phyloP scores from a whole-genome alignment of 441 rosid genomes.

The Brassica hybrid region DNA sequence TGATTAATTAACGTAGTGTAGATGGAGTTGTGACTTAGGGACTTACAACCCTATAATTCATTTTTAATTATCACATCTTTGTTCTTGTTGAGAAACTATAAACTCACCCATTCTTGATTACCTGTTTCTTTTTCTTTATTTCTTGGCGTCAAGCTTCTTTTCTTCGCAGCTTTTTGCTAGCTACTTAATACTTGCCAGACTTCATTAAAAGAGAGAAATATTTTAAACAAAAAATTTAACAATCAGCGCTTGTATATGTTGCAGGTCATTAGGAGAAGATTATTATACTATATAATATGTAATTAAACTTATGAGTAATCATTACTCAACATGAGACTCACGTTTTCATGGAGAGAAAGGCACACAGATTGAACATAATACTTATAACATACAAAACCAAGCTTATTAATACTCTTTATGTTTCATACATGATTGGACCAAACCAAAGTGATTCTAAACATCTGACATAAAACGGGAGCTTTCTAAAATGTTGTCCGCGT shows the following conservation, averaged over 20 bases:
- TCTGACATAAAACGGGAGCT: not conserved
- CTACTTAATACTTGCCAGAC: not conserved
- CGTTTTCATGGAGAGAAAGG: conserved; percentile 23
- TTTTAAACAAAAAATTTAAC: not conserved
- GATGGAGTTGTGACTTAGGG: not conserved
- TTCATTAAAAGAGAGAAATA: not conserved
- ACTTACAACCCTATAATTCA: not conserved
- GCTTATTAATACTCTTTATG: too few species aligned
- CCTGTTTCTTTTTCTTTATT: not conserved
- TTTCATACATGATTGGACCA: not conserved
- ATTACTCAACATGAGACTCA: conserved; percentile 6
- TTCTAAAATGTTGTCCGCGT: conserved; percentile 6
- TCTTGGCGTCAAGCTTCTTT: not conserved
- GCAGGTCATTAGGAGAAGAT: not conserved
- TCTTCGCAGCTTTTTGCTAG: not conserved
- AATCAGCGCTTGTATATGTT: not conserved
- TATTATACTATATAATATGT: not conserved
- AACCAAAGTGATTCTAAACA: not conserved
- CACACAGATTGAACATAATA: too few species aligned
- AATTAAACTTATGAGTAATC: not conserved
- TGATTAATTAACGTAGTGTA: not conserved
- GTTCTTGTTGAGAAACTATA: not conserved
- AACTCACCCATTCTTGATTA: not conserved
- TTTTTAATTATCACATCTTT: not conserved
- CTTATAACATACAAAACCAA: too few species aligned